Base-by-base conservation (phyloP, 495 filamentous ascomycete genomes). In the Penicillium cinerascens region DNA sequence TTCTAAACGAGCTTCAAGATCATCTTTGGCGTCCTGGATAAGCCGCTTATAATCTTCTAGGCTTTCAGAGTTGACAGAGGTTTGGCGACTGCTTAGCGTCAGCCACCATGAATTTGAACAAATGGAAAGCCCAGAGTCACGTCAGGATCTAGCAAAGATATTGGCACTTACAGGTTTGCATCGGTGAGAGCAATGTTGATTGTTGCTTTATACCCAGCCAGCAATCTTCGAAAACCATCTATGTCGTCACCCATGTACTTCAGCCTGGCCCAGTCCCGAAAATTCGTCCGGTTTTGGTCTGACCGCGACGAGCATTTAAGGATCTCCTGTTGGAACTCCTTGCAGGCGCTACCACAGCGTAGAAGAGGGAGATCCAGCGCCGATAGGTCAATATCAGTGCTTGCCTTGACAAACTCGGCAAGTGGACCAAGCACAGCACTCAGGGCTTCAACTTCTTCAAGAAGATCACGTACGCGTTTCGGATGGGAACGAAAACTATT, bases 171-270 rank as follows among this genome's bases (percentile, higher is more conserved):
- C 70, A 74, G 56, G 23, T 61, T 73, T 56, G 65, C 64, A 54
- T 72, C 60, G 4, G 60, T 67, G 10, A 76, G 56, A 15, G 68
- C 65, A 65, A 74, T 69, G 42, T 41, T 67, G 41, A 76, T 69
- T 2, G 70, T 76, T 42, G 63, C 53, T 55, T 76, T 74, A 52
- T 73, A 76, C 36, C 70, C 64, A 36, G 69, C 59, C 15, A 76
- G 27, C 29, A 70, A 26, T 15, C 53, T 18, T 25, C 58, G 58
- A 44, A 74, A 73, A 35, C 54, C 65, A 44, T 66, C 56, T 25
- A 71, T 55, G 47, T 69, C 50, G 6, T 65, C 51, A 38, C 61
- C 64, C 57, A 63, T 68, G 33, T 60, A 71, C 43, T 15, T 63
- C 40, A 71, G 15, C 36, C 36, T 63, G 11, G 61, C 59, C 65